phyloP scores from a whole-genome alignment of 345 rosid species.

The Stellera chamaejasme region DNA sequence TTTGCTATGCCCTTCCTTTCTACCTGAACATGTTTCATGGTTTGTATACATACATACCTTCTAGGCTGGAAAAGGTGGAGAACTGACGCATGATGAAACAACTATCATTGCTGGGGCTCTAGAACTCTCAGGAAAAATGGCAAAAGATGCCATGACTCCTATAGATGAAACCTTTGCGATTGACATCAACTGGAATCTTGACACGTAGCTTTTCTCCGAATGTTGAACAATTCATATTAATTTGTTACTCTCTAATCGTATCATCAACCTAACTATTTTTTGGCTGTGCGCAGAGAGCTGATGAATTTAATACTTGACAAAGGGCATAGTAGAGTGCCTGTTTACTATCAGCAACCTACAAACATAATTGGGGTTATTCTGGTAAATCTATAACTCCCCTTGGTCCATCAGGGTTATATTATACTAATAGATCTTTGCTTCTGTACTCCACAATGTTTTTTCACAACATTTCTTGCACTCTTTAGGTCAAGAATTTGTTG shows the following conservation, averaged over 20 bases:
- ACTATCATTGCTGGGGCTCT: constrained; percentile 98
- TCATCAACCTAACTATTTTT: no score
- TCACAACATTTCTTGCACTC: no score
- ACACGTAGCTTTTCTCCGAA: constrained; percentile 34
- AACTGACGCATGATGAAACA: constrained; percentile 88
- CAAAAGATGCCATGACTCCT: constrained; percentile 80
- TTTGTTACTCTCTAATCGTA: not conserved
- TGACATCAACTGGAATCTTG: constrained; percentile 75
- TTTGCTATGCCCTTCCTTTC: not conserved
- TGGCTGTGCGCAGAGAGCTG: constrained; percentile 37
- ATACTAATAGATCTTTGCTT: no score
- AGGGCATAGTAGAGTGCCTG: constrained; percentile 98
- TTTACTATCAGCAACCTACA: constrained; percentile 79
- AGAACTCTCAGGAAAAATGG: constrained; percentile 73
- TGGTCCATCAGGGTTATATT: not conserved
- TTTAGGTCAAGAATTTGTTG: constrained; percentile 77
- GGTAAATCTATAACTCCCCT: constrained; percentile 26
- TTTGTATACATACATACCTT: not conserved
- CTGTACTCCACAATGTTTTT: no score
- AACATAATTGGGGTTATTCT: constrained; percentile 89
- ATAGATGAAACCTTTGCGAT: constrained; percentile 65
- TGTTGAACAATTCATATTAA: constrained; percentile 2
- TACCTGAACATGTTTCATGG: no score
- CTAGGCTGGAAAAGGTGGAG: constrained; percentile 98
- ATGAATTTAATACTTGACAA: constrained; percentile 84